A percentile compares a stretch with the other conserved stretches of the same genome.
Conservation (phyloP, 2,329 filamentous ascomycete species). For the Exophiala bonariae region DNA sequence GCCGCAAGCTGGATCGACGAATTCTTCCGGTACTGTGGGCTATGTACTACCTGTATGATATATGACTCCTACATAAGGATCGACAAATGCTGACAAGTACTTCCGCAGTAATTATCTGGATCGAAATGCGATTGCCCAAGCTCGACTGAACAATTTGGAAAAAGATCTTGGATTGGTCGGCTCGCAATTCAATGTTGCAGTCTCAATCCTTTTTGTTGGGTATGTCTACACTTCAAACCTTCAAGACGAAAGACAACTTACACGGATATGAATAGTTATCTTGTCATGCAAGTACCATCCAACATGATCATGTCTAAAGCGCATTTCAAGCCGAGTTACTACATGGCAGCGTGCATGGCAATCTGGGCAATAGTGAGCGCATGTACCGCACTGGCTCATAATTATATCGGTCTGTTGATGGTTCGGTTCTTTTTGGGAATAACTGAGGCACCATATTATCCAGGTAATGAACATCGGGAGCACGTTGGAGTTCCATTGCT, state of each 20-base stretch:
- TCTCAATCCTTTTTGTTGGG: slow-evolving; percentile 31
- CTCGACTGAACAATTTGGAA: slow-evolving; percentile 31
- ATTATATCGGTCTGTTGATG: slow-evolving; percentile 42
- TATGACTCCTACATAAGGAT: slow-evolving; percentile 16
- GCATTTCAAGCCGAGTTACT: slow-evolving; percentile 53
- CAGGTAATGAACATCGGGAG: slow-evolving; percentile 62
- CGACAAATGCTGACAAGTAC: background rate
- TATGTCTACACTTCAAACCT: slow-evolving; percentile 39
- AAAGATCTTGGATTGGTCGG: slow-evolving; percentile 31
- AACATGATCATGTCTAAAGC: slow-evolving; percentile 55
- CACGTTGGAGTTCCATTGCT: no score
- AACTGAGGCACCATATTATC: slow-evolving; percentile 59
- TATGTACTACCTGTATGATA: slow-evolving; percentile 37
- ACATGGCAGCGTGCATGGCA: slow-evolving; percentile 45
- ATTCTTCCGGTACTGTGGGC: slow-evolving; percentile 43
- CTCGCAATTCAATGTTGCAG: slow-evolving; percentile 33
- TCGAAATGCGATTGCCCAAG: slow-evolving; percentile 34
- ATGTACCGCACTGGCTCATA: slow-evolving; percentile 37
- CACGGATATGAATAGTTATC: slow-evolving; percentile 5
- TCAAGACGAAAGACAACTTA: background rate
- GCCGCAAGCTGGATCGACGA: slow-evolving; percentile 37
- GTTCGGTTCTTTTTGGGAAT: slow-evolving; percentile 43
- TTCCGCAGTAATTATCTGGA: slow-evolving; percentile 26
- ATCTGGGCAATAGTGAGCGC: slow-evolving; percentile 37
- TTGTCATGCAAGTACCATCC: slow-evolving; percentile 63